Conservation (phyloP, 129 eudicot genomes). For the Flaveria bidentis region DNA sequence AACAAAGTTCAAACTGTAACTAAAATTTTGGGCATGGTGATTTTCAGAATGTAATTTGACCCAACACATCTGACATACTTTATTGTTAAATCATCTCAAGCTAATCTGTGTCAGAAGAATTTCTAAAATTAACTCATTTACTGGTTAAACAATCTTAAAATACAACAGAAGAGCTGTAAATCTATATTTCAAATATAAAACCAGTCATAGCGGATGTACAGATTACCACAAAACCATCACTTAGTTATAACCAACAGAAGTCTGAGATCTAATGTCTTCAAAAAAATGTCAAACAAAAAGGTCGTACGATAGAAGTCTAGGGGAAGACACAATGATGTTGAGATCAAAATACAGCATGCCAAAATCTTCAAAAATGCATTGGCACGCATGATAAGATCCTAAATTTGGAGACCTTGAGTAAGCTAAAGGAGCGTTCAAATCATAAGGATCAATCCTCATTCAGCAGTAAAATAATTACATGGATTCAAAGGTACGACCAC, state of each 20-base stretch:
- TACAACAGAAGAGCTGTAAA: no score
- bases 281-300: background rate
- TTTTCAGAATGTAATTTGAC: background rate
- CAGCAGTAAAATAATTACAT: no score
- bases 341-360: constrained; percentile 15
- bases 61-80: background rate
- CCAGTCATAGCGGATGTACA: background rate
- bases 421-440: background rate
- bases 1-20: constrained; percentile 4
- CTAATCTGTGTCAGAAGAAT: background rate
- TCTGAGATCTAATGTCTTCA: background rate
- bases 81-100: background rate
- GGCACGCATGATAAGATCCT: constrained; percentile 25
- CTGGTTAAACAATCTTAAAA: background rate
- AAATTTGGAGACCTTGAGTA: background rate
- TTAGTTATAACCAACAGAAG: no score
- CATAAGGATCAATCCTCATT: constrained; percentile 1
- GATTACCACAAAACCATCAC: constrained; percentile 1
- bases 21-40: background rate
- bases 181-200: background rate
- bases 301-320: background rate
- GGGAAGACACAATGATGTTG: background rate
- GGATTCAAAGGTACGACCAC: background rate
- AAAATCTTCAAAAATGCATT: constrained; percentile 1
- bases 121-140: background rate